Percentiles rank a stretch among this genome's conserved stretches.
phyloP scores from a whole-genome alignment of 2,329 filamentous ascomycete genomes.

The Ophiobolus disseminans region DNA sequence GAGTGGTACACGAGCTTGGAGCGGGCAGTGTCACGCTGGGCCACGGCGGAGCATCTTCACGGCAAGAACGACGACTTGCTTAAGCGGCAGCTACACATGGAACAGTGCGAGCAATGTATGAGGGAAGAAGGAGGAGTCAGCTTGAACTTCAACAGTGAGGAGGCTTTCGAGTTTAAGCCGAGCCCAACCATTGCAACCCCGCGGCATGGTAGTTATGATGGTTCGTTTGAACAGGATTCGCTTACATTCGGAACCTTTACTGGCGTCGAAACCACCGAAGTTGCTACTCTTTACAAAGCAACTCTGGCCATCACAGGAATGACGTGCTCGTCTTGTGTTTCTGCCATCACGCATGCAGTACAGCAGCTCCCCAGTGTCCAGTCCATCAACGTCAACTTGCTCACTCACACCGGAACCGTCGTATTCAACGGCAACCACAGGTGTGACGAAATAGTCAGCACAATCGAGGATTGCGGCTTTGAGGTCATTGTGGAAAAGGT shows the following conservation, averaged over 20 bases:
- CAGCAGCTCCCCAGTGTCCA: conserved; percentile 57
- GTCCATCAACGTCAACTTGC: conserved; percentile 58
- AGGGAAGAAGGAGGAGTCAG: conserved; percentile 35
- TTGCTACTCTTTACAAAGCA: conserved; percentile 35
- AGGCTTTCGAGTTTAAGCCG: conserved; percentile 19
- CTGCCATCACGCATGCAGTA: conserved; percentile 58
- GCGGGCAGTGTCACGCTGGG: conserved; percentile 42
- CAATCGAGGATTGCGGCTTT: conserved; percentile 59
- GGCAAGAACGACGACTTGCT: conserved; percentile 31
- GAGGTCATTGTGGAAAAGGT: conserved; percentile 50
- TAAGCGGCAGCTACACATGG: conserved; percentile 40
- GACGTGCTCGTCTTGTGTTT: conserved; percentile 66
- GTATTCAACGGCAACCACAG: conserved; percentile 57
- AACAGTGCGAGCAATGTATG: conserved; percentile 46
- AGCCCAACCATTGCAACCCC: conserved; percentile 16
- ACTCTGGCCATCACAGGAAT: conserved; percentile 64
- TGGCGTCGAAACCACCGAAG: conserved; percentile 15
- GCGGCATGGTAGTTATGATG: conserved; percentile 21
- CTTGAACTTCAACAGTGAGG: conserved; percentile 14
- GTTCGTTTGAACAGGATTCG: conserved; percentile 13
- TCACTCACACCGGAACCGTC: conserved; percentile 59
- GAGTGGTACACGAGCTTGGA: conserved; percentile 48
- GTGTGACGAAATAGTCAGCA: conserved; percentile 54
- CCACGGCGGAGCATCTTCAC: conserved; percentile 16
- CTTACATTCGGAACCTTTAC: conserved; percentile 26